Evolutionary conservation across 108 stramenopile genomes (phyloP).

Genomic region (Conticribra guillardii): DNA sequence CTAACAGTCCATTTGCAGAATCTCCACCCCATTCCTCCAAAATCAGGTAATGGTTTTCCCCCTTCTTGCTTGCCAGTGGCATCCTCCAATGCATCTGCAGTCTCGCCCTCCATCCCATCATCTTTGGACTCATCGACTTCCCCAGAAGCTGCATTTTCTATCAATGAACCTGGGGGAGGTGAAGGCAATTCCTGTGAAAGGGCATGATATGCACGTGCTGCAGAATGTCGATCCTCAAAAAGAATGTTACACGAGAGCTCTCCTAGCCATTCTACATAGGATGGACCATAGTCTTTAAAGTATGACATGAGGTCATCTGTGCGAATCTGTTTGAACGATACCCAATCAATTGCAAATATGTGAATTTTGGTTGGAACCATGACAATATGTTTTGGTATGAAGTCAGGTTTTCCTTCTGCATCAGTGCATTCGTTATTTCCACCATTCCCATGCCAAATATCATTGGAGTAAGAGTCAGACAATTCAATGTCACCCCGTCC

Average conservation of each 20-base stretch:
- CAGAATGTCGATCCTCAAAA: slow-evolving; percentile 76
- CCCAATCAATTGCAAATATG: slow-evolving; percentile 81
- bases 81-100: slow-evolving; percentile 19
- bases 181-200: slow-evolving; percentile 70
- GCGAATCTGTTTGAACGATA: slow-evolving; percentile 87
- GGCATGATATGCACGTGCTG: slow-evolving; percentile 68
- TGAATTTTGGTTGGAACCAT: slow-evolving; percentile 72
- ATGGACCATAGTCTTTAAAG: slow-evolving; percentile 70
- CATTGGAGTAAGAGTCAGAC: slow-evolving; percentile 20
- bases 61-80: slow-evolving; percentile 12
- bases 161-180: slow-evolving; percentile 53
- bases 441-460: slow-evolving; percentile 20
- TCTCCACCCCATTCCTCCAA: slow-evolving; percentile 78
- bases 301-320: slow-evolving; percentile 72
- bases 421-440: slow-evolving; percentile 17
- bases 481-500: slow-evolving; percentile 5
- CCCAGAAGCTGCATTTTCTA: neutral
- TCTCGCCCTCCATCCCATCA: slow-evolving; percentile 7
- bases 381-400: slow-evolving; percentile 31
- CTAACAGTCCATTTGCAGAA: slow-evolving; percentile 73
- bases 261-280: slow-evolving; percentile 87
- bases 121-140: slow-evolving; percentile 17
- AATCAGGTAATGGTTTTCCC: slow-evolving; percentile 47
- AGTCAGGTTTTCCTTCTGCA: slow-evolving; percentile 24
- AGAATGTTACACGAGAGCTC: slow-evolving; percentile 76